Evolutionary conservation across 1,284 basidiomycete species (phyloP).

Genomic region (Sanghuangporus baumii): DNA sequence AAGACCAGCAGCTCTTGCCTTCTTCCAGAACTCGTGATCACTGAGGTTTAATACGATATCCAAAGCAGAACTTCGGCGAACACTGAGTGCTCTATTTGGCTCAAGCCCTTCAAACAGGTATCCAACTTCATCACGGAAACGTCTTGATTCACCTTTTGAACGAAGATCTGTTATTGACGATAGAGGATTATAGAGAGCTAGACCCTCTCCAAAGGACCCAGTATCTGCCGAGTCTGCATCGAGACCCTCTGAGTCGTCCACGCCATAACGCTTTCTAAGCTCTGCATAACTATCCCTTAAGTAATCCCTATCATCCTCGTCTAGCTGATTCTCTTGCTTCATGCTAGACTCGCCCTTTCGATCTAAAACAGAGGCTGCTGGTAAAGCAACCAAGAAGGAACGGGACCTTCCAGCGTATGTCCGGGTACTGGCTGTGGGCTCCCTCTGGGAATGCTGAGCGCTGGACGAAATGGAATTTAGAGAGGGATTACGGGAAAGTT

Average conservation of each 20-base stretch:
- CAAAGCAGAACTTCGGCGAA: constrained; percentile 63
- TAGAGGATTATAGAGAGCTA: constrained; percentile 53
- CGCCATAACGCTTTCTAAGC: constrained; percentile 63
- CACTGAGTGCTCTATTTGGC: constrained; percentile 39
- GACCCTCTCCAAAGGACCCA: constrained; percentile 34
- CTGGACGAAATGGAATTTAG: not conserved
- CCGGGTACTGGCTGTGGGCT: constrained; percentile 23
- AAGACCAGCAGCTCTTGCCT: constrained; percentile 70
- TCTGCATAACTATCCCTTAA: constrained; percentile 64
- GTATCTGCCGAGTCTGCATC: constrained; percentile 27
- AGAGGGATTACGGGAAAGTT: not conserved
- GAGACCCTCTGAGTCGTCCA: constrained; percentile 62
- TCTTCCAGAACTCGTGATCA: constrained; percentile 64
- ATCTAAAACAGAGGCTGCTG: constrained; percentile 23
- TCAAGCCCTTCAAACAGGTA: constrained; percentile 77
- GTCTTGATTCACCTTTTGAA: constrained; percentile 69
- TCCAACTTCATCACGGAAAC: constrained; percentile 75
- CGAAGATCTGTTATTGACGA: constrained; percentile 76
- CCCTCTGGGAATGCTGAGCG: constrained; percentile 12
- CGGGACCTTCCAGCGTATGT: constrained; percentile 73
- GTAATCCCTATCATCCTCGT: constrained; percentile 41
- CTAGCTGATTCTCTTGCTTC: constrained; percentile 19
- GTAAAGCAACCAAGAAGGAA: constrained; percentile 55
- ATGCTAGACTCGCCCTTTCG: constrained; percentile 21
- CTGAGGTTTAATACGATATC: constrained; percentile 71